phyloP scores from a whole-genome alignment of 2,329 filamentous ascomycete genomes.

The Dactylonectria estremocensis region DNA sequence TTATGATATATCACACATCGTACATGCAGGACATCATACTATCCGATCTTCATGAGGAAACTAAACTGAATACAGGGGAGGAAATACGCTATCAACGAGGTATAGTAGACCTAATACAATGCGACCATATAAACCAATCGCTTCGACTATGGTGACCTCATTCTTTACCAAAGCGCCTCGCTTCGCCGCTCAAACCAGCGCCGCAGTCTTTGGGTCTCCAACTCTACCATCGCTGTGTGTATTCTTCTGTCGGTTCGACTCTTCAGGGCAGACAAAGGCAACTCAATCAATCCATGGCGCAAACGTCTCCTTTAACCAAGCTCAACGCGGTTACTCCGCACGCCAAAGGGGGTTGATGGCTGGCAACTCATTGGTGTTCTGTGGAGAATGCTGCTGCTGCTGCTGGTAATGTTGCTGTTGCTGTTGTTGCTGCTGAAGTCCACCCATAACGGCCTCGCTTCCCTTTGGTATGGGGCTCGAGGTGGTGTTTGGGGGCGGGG shows the following conservation, averaged over 20 bases:
- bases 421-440: constrained; percentile 24
- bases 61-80: constrained; percentile 24
- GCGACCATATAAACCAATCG: constrained; percentile 32
- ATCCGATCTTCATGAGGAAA: constrained; percentile 28
- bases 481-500: constrained; percentile 49
- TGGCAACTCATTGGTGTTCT: constrained; percentile 47
- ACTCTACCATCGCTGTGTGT: neutral
- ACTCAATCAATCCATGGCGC: neutral
- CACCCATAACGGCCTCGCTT: constrained; percentile 16
- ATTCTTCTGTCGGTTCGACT: neutral
- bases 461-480: constrained; percentile 50
- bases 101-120: constrained; percentile 40
- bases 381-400: constrained; percentile 24
- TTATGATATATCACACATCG: neutral
- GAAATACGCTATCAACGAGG: constrained; percentile 31
- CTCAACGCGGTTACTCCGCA: constrained; percentile 53
- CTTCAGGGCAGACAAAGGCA: neutral
- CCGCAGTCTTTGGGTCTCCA: neutral
- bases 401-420: constrained; percentile 19
- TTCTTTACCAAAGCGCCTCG: neutral
- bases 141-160: constrained; percentile 1
- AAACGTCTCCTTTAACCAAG: constrained; percentile 38
- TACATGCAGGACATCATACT: constrained; percentile 29
- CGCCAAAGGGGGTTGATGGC: constrained; percentile 48
- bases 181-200: neutral